Evolutionary conservation across 129 eudicot species (phyloP).

Genomic region (Flaveria sonorensis): DNA sequence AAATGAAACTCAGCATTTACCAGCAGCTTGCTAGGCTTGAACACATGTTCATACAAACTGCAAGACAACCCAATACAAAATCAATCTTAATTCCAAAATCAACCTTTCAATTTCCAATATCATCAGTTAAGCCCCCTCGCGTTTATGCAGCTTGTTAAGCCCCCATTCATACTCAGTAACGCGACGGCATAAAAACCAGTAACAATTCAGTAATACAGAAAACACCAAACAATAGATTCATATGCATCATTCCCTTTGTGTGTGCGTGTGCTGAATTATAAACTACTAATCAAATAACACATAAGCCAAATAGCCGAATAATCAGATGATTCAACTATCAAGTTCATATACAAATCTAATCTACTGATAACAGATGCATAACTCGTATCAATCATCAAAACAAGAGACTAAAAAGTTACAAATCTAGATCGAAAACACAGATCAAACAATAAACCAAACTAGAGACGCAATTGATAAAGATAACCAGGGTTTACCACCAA

Average conservation of each 20-base stretch:
- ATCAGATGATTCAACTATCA: no score
- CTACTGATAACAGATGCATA: neutral
- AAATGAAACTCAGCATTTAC: constrained; percentile 83
- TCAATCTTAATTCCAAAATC: neutral
- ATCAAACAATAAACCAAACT: constrained; percentile 17
- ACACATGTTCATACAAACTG: constrained; percentile 91
- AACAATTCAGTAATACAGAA: neutral
- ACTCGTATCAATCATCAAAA: neutral
- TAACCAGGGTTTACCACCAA: constrained; percentile 65
- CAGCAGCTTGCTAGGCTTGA: constrained; percentile 79
- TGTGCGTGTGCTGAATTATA: neutral
- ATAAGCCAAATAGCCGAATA: neutral
- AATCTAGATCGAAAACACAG: constrained; percentile 26
- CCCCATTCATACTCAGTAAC: neutral
- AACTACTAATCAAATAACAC: neutral
- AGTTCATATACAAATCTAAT: neutral
- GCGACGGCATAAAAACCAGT: neutral
- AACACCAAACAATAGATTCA: neutral
- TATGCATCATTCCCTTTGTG: neutral
- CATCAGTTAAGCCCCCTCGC: neutral
- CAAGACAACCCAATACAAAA: constrained; percentile 37
- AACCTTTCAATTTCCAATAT: neutral
- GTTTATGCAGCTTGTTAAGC: neutral
- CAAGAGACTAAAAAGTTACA: neutral
- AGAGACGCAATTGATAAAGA: neutral